A percentile compares a stretch with the other conserved stretches of the same genome.
phyloP scores from a whole-genome alignment of 129 eudicot species.

The sunflower (Helianthus annuus) region DNA sequence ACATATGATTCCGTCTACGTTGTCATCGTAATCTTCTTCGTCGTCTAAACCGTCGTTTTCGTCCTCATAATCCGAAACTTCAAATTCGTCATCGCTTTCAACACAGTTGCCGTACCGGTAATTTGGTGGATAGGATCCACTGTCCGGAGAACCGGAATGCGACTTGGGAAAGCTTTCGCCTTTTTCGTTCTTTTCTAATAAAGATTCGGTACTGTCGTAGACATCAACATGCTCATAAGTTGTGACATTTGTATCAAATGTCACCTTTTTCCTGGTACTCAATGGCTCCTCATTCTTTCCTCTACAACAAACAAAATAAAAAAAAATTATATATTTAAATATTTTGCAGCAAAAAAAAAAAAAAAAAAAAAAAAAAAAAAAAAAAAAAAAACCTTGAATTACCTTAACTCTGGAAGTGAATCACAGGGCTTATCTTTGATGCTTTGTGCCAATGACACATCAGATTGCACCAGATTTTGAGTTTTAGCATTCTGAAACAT shows the following conservation, averaged over 20 bases:
- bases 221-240: slow-evolving; percentile 71
- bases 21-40: slow-evolving; percentile 44
- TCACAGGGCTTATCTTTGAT: slow-evolving; percentile 26
- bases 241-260: slow-evolving; percentile 75
- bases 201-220: slow-evolving; percentile 58
- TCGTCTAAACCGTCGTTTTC: slow-evolving; percentile 42
- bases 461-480: slow-evolving; percentile 41
- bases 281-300: slow-evolving; percentile 52
- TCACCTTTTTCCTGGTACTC: slow-evolving; percentile 73
- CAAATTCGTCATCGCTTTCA: slow-evolving; percentile 85
- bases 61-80: slow-evolving; percentile 56
- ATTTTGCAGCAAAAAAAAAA: not conserved
- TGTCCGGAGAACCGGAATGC: slow-evolving; percentile 47
- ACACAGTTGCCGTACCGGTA: slow-evolving; percentile 80
- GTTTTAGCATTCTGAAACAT: slow-evolving; percentile 49
- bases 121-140: slow-evolving; percentile 74
- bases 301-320: slow-evolving; percentile 26
- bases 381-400: slow-evolving; percentile 10
- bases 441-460: slow-evolving; percentile 37
- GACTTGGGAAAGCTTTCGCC: slow-evolving; percentile 38
- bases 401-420: slow-evolving; percentile 54
- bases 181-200: slow-evolving; percentile 49
- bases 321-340: not conserved
- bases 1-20: slow-evolving; percentile 30
- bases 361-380: not conserved